These are phyloP conservation scores for Pseudogymnoascus verrucosus DNA, from an alignment of 2,329 filamentous ascomycete genomes.

Conservation along the genomic window DNA sequence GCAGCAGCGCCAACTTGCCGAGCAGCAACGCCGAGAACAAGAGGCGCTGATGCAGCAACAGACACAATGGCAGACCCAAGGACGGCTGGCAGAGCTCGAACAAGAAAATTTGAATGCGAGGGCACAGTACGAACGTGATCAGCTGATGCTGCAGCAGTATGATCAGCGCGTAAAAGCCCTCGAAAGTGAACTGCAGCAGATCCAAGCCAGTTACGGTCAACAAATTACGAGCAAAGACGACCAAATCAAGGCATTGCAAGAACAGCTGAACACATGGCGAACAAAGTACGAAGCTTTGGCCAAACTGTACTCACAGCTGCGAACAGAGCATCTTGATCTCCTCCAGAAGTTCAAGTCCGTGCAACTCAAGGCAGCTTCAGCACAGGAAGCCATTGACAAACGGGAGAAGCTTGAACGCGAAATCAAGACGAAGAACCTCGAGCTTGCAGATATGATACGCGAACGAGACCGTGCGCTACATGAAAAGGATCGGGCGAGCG, in stretches of 20 bases:
- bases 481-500: conserved; percentile 80
- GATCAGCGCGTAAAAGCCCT: conserved; percentile 89
- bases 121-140: conserved; percentile 93
- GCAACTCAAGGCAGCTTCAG: conserved; percentile 92
- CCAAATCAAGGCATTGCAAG: conserved; percentile 84
- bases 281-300: conserved; percentile 94
- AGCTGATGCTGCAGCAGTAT: conserved; percentile 94
- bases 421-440: conserved; percentile 99
- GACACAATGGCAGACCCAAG: conserved; percentile 87
- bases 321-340: conserved; percentile 89
- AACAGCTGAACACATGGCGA: conserved; percentile 96
- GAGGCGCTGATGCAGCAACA: conserved; percentile 85
- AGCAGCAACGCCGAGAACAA: conserved; percentile 85
- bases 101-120: conserved; percentile 90
- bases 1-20: conserved; percentile 76
- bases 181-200: conserved; percentile 75
- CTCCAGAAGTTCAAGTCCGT: conserved; percentile 94
- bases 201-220: conserved; percentile 75
- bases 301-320: conserved; percentile 93
- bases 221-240: conserved; percentile 88
- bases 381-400: conserved; percentile 90
- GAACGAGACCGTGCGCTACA: conserved; percentile 90
- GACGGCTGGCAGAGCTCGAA: conserved; percentile 89
- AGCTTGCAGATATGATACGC: conserved; percentile 95
- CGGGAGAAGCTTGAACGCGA: conserved; percentile 94